phyloP scores from a whole-genome alignment of 2,329 filamentous ascomycete genomes.

The Venturia oleaginea region DNA sequence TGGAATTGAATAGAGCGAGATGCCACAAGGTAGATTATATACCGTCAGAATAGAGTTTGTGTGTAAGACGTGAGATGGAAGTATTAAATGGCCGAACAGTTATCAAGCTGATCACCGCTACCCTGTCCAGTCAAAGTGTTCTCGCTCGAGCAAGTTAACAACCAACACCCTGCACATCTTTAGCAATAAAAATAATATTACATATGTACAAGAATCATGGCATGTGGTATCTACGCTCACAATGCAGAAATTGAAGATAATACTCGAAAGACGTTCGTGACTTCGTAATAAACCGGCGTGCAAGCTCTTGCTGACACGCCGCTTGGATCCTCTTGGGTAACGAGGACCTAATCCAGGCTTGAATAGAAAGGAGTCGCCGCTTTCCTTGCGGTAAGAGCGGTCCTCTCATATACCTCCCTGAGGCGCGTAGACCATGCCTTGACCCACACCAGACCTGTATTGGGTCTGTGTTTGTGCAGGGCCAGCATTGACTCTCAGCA shows the following conservation, averaged over 20 bases:
- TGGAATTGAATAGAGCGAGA: too few relatives aligned
- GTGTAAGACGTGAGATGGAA: too few relatives aligned
- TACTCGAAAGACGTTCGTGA: neutral
- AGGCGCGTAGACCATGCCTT: conserved; percentile 11
- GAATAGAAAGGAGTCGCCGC: neutral
- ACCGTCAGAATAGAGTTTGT: too few relatives aligned
- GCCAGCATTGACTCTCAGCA: conserved; percentile 27
- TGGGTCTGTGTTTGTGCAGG: conserved; percentile 17
- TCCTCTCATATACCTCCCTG: neutral
- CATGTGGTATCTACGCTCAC: neutral
- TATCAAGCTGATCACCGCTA: neutral
- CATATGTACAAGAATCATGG: neutral
- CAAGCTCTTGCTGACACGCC: neutral
- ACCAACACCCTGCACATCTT: neutral
- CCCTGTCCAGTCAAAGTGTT: neutral
- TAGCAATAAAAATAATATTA: neutral
- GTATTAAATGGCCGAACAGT: neutral
- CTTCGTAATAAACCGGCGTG: neutral
- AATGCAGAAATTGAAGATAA: neutral
- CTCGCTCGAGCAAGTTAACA: neutral
- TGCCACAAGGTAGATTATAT: too few relatives aligned
- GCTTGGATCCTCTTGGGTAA: too few relatives aligned
- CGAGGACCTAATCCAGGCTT: neutral
- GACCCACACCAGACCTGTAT: neutral
- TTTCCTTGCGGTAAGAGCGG: neutral